These are phyloP conservation scores for Penicillium expansum DNA, from an alignment of 2,329 filamentous ascomycete genomes.

Conservation along the genomic window DNA sequence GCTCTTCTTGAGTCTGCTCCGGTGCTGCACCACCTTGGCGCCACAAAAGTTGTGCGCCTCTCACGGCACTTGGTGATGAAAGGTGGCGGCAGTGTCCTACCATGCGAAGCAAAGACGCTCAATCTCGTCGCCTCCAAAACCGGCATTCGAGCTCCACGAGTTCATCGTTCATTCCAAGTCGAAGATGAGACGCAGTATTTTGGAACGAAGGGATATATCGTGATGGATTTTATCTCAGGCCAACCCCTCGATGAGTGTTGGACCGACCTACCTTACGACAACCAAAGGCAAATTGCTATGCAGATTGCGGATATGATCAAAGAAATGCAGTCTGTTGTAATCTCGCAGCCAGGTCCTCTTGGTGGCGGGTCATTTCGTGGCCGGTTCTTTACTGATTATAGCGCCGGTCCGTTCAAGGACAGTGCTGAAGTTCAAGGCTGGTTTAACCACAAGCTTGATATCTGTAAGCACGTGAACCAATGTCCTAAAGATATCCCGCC, in stretches of 20 bases:
- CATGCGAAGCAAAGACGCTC: conserved; percentile 23
- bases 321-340: conserved; percentile 19
- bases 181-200: conserved; percentile 22
- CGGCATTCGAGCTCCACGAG: conserved; percentile 21
- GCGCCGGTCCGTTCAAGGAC: conserved; percentile 22
- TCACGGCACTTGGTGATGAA: conserved; percentile 24
- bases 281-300: conserved; percentile 15
- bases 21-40: conserved; percentile 16
- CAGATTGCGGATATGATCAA: conserved; percentile 25
- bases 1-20: conserved; percentile 16
- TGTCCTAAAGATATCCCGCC: conserved; percentile 15
- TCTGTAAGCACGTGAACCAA: conserved; percentile 15
- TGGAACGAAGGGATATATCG: conserved; percentile 25
- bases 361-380: conserved; percentile 20
- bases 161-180: conserved; percentile 25
- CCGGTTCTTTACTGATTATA: conserved; percentile 25
- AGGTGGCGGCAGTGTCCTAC: conserved; percentile 20
- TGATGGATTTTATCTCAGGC: conserved; percentile 32
- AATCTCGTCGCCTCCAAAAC: conserved; percentile 20
- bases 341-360: conserved; percentile 12
- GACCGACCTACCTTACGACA: conserved; percentile 13
- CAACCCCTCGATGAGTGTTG: conserved; percentile 26
- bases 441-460: conserved; percentile 31
- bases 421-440: conserved; percentile 19
- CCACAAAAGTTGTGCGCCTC: conserved; percentile 25